Percentiles rank a stretch among this genome's conserved stretches.
Evolutionary conservation across 805 yeast genomes (phyloP).

Genomic region (Limtongozyma cylindracea): DNA sequence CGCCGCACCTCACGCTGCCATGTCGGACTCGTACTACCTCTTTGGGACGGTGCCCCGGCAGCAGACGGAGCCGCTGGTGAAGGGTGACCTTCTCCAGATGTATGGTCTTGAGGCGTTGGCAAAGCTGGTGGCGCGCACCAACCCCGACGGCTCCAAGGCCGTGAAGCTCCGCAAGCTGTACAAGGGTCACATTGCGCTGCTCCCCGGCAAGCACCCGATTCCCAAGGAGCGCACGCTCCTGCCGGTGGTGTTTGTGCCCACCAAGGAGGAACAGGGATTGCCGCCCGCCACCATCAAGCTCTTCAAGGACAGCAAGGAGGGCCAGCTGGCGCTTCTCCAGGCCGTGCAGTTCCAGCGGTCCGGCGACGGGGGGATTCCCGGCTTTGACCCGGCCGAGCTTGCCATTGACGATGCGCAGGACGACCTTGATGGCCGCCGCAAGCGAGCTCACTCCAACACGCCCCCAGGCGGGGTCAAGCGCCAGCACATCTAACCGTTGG

Average conservation of each 20-base stretch:
- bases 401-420: conserved; percentile 29
- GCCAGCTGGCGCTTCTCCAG: conserved; percentile 22
- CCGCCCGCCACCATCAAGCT: conserved; percentile 11
- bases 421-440: conserved; percentile 12
- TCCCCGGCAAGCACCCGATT: conserved; percentile 56
- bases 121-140: conserved; percentile 61
- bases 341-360: conserved; percentile 40
- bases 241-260: conserved; percentile 9
- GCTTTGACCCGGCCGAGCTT: conserved; percentile 42
- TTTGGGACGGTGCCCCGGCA: too few relatives aligned
- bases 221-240: too few relatives aligned
- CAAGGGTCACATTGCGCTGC: conserved; percentile 72
- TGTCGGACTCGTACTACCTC: too few relatives aligned
- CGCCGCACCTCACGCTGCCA: too few relatives aligned
- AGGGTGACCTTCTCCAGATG: conserved; percentile 38
- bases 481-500: too few relatives aligned
- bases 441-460: too few relatives aligned
- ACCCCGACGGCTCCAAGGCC: conserved; percentile 76
- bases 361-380: conserved; percentile 47
- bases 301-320: conserved; percentile 20
- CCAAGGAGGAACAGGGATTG: conserved; percentile 8
- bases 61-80: too few relatives aligned
- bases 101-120: conserved; percentile 50
- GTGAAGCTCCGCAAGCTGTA: conserved; percentile 85
- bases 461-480: too few relatives aligned